Base-by-base conservation (phyloP, 495 filamentous ascomycete species). In the Neohortaea acidophila region DNA sequence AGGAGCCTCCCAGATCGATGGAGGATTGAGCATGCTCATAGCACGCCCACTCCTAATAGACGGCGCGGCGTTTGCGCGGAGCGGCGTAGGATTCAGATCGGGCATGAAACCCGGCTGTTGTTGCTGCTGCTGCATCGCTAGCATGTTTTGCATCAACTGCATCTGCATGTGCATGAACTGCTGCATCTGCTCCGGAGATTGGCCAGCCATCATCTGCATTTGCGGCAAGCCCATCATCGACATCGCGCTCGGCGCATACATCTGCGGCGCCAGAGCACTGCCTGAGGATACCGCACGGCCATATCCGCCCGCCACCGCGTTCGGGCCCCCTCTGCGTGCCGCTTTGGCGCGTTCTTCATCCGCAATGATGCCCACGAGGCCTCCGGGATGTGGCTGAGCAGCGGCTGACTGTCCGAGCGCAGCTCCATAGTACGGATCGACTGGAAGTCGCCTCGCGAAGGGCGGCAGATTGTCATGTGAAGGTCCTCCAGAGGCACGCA, bases 91-190 rank as follows among this genome's bases (percentile, higher is more conserved):
- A 7, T 27, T 7, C 8, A 31, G 14, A 28, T 23, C 7, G 28
- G 38, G 7, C 21, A 33, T 13, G 24, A n/a, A 27, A 14, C 38
- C 30, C 6, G 30, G 30, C 18, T 22, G 24, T 36, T 36, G 39
- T 15, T 57, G 50, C 23, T 48, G 59, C 40, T 50, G 55, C 25
- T 64, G 57, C 30, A 56, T 57, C 11, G 65, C 62, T 68, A 79
- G 76, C 69, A 86, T 78, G 41, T 84, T 78, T 49, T 73, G 70
- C 72, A 77, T 77, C 62, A 64, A 80, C 41, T 89, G 79, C 77
- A 93, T 86, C 54, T 91, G 84, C 77, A 91, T 83, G 51, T 84
- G 78, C 78, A 92, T 91, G 53, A 91, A 81, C 49, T 86, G 79
- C 19, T 74, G 76, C 64, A 93, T 78, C 51, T 93, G 78, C 31